Evolutionary conservation across 78 protist species (phyloP), one percentile per base, ranked within the genome.

Genomic region (Dictyostelium intermedium): DNA sequence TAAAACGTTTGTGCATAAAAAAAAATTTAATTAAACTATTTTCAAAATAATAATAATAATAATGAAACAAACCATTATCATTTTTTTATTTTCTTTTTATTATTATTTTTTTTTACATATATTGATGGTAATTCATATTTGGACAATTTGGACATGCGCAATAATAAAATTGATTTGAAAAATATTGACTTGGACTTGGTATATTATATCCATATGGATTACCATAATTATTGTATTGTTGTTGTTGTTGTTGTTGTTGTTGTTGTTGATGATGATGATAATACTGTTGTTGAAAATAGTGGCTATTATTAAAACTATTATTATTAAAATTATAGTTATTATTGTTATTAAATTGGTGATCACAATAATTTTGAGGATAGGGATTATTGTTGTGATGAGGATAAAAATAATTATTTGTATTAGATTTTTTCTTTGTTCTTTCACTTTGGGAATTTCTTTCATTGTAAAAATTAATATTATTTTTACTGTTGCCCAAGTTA

Each of bases 131-230:
- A 34, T n/a, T 70, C 25, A 41, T 84, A 13, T 2, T 70, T 32
- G 91, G 91, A 47, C 91, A 84, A 50, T 45, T 34, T 43, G 80
- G 82, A 84, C 91, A 84, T 39, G 73, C 25, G n/a, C 91, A 84
- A 32, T 32, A 32, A 32, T 70, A 70, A 70, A 14, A 70, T 70
- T 70, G 77, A 70, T 70, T 25, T 1, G 37, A 30, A 11, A 6
- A 16, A 30, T 32, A 70, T 32, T 70, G 77, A 3, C 2, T 32
- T 70, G 77, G 43, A 14, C 2, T 70, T 70, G 77, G 77, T 2
- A 70, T 70, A 70, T 70, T 32, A 4, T 32, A 70, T 4, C 23
- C 20, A 30, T 69, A 69, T 9, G 73, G 73, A 63, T 63, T 60
- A 63, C 14, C 14, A 25, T 53, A 53, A 5, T 16, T 16, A 53